Evolutionary conservation across 306 rosid species (phyloP), one percentile per base, ranked within the genome.

Genomic region (Casuarina cunninghamiana): DNA sequence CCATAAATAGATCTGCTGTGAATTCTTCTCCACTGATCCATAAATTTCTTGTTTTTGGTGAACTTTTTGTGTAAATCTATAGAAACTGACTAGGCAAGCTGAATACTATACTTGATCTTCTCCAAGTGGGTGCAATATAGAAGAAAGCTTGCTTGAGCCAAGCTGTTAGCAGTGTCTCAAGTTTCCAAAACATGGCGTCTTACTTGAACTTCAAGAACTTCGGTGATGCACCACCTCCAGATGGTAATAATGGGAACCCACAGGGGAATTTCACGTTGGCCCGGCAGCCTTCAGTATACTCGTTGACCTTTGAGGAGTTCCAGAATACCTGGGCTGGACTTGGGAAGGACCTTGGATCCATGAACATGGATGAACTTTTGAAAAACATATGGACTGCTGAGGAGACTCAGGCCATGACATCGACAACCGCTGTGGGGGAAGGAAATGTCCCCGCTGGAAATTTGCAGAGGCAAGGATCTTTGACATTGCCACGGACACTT

Each of bases 281-380:
- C 37, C 83, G 97, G 51, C 96, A 95, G 82, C 16, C 94, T 53
- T 91, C 99, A 2, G 45, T 95, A 15, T 95, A 93, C 87, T 87
- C 99, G 2, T 75, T 95, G 16, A 95, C 99, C 5, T 91, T 95
- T 84, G 99, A 95, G 75, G 97, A 93, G 90, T 85, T 95, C 37
- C 97, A 93, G 81, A 95, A 74, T 85, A 88, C 91, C 6, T 43
- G 87, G 71, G 93, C 95, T 54, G 92, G 96, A 38, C 2, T 77
- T 58, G 99, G 99, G 10, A 95, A 91, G 87, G 99, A 95, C 75
- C 91, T 89, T 73, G 97, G 97, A 48, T 95, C 99, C 0, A 93
- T 95, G 99, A 95, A 95, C 86, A 95, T 95, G 99, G 99, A 95
- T 82, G 99, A 95, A 72, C 91, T 95, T 66, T 80, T 95, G 84